Evolutionary conservation across 306 rosid genomes (phyloP).

Genomic region (Quercus aquifolioides): DNA sequence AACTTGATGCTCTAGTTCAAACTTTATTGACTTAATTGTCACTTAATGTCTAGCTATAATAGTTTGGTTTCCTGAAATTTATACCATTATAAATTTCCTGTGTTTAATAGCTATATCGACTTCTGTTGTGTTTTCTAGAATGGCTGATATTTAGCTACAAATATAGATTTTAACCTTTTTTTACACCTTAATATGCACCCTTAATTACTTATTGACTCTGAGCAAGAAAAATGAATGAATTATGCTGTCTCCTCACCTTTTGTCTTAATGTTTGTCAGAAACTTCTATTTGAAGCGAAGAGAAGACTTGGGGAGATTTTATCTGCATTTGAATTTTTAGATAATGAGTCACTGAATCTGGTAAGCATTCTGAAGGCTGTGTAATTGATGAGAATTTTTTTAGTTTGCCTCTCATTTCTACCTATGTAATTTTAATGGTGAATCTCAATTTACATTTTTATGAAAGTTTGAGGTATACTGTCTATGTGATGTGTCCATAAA

Average conservation of each 20-base stretch:
- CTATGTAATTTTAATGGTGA: not conserved
- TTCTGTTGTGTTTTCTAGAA: not conserved
- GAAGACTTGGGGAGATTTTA: slow-evolving; percentile 88
- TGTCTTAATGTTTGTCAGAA: slow-evolving; percentile 49
- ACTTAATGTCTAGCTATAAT: slow-evolving; percentile 5
- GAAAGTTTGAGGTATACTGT: not conserved
- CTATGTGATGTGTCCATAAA: not conserved
- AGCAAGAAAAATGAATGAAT: not conserved
- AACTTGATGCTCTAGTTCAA: not conserved
- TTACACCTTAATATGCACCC: slow-evolving; percentile 7
- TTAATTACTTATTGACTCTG: slow-evolving; percentile 6
- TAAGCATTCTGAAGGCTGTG: slow-evolving; percentile 25
- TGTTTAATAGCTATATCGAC: slow-evolving; percentile 4
- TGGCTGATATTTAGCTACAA: not conserved
- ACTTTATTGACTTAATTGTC: not conserved
- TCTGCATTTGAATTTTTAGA: slow-evolving; percentile 98
- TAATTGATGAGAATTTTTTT: not conserved
- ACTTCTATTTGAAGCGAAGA: slow-evolving; percentile 83
- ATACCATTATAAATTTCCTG: slow-evolving; percentile 6
- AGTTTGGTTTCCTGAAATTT: not conserved
- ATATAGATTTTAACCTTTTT: slow-evolving; percentile 5
- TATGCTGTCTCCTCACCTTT: slow-evolving; percentile 26
- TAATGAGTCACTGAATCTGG: slow-evolving; percentile 69
- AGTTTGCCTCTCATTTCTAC: not conserved
- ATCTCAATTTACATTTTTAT: not conserved